These are phyloP conservation scores for Penicillium lividum DNA, from an alignment of 495 filamentous ascomycete genomes.

Conservation along the genomic window DNA sequence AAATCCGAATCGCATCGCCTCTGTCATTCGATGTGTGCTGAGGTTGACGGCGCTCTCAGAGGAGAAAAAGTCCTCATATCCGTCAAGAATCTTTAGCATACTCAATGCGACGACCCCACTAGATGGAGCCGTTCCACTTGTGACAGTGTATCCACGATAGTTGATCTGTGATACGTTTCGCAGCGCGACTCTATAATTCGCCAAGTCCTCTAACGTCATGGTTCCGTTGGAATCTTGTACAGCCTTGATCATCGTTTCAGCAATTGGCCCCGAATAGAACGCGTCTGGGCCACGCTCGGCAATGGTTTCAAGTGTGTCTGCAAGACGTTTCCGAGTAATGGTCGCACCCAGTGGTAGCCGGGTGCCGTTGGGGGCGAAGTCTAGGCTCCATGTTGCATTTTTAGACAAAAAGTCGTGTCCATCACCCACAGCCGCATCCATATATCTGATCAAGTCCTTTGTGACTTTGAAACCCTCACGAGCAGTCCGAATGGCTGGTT, in stretches of 20 bases:
- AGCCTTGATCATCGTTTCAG: constrained; percentile 70
- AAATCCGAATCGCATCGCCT: constrained; percentile 87
- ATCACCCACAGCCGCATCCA: constrained; percentile 45
- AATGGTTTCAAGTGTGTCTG: constrained; percentile 74
- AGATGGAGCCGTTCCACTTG: constrained; percentile 67
- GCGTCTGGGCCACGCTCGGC: constrained; percentile 66
- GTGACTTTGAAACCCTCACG: constrained; percentile 72
- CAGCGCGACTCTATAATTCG: constrained; percentile 64
- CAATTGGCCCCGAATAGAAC: constrained; percentile 75
- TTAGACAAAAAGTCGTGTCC: constrained; percentile 64
- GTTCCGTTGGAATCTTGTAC: constrained; percentile 68
- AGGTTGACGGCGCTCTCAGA: constrained; percentile 51
- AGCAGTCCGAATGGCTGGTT: constrained; percentile 73
- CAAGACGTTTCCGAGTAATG: constrained; percentile 77
- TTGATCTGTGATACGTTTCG: constrained; percentile 63
- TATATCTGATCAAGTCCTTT: constrained; percentile 69
- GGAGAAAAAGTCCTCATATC: constrained; percentile 62
- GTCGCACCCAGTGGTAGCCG: constrained; percentile 68
- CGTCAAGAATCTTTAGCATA: constrained; percentile 75
- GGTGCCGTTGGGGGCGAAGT: constrained; percentile 83
- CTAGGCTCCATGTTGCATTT: constrained; percentile 76
- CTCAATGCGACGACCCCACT: constrained; percentile 71
- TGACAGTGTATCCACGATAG: constrained; percentile 71
- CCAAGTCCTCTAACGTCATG: constrained; percentile 79
- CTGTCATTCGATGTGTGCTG: constrained; percentile 78